A percentile compares a stretch with the other conserved stretches of the same genome.
Conservation (phyloP, 2,329 filamentous ascomycete species). For the Amauroascus verrucosus region DNA sequence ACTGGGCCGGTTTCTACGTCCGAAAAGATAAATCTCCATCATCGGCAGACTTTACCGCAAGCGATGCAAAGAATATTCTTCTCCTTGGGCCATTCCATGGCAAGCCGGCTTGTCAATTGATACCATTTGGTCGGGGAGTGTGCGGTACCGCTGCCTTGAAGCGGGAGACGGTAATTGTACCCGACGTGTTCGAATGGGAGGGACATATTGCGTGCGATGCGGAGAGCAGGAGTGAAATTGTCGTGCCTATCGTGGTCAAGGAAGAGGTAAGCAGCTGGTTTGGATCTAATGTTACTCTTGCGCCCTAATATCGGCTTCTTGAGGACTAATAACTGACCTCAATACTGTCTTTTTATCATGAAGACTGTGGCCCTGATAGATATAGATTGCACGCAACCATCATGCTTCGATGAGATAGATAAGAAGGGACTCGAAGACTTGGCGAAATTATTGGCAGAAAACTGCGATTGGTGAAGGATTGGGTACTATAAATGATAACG, state of each 20-base stretch:
- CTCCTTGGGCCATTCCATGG: conserved; percentile 42
- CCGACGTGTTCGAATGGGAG: conserved; percentile 36
- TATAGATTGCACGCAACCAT: conserved; percentile 36
- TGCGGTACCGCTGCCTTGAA: conserved; percentile 37
- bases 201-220: conserved; percentile 44
- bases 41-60: conserved; percentile 2
- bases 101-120: conserved; percentile 41
- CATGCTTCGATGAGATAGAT: conserved; percentile 39
- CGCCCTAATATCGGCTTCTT: no score
- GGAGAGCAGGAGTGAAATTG: conserved; percentile 41
- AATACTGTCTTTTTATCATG: background rate
- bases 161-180: conserved; percentile 34
- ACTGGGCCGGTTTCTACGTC: conserved; percentile 43
- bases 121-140: conserved; percentile 38
- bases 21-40: conserved; percentile 35
- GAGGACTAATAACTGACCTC: no score
- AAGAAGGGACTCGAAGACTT: conserved; percentile 35
- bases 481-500: no score
- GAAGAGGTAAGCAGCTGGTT: conserved; percentile 29
- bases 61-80: conserved; percentile 23
- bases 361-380: conserved; percentile 42
- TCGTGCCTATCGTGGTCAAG: conserved; percentile 37
- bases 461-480: conserved; percentile 33
- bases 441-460: conserved; percentile 31
- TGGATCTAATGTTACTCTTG: background rate